Conservation (phyloP, 768 basidiomycete species). For the Rossbeevera mucosa region DNA sequence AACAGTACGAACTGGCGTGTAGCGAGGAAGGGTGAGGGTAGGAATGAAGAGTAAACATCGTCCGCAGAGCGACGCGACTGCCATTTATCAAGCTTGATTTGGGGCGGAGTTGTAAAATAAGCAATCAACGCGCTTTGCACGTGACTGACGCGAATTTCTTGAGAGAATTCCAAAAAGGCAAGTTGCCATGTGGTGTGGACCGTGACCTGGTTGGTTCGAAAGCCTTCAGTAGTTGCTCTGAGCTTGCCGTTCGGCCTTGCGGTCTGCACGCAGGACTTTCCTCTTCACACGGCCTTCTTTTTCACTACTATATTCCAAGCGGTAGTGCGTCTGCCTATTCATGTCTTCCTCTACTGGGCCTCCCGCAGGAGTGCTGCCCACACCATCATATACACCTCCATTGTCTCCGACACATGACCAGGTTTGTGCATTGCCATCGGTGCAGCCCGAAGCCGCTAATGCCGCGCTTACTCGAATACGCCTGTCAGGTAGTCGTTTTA, state of each 20-base stretch:
- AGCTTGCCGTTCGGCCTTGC: constrained; percentile 24
- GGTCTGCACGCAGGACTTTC: constrained; percentile 29
- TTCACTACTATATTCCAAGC: constrained; percentile 4
- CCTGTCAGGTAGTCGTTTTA: constrained; percentile 60
- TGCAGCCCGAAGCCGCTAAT: constrained; percentile 16
- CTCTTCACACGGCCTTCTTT: constrained; percentile 13
- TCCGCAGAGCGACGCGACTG: constrained; percentile 19
- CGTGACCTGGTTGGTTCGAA: constrained; percentile 20
- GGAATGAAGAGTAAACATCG: constrained; percentile 5
- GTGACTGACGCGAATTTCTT: constrained; percentile 28
- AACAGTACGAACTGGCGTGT: constrained; percentile 4
- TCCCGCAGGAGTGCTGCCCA: constrained; percentile 31
- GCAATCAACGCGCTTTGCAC: constrained; percentile 33
- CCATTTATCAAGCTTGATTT: constrained; percentile 27
- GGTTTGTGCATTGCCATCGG: constrained; percentile 38
- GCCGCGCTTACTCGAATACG: constrained; percentile 19
- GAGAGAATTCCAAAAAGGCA: constrained; percentile 17
- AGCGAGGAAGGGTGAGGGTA: constrained; percentile 20
- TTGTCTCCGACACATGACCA: constrained; percentile 68
- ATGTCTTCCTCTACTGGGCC: constrained; percentile 32
- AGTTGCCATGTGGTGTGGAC: constrained; percentile 15
- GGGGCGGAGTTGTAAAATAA: constrained; percentile 29
- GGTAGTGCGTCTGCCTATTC: constrained; percentile 31
- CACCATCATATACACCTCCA: constrained; percentile 37
- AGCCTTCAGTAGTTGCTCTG: neutral